Evolutionary conservation across 2,329 filamentous ascomycete genomes (phyloP).

Genomic region (Colletotrichum abscissum): DNA sequence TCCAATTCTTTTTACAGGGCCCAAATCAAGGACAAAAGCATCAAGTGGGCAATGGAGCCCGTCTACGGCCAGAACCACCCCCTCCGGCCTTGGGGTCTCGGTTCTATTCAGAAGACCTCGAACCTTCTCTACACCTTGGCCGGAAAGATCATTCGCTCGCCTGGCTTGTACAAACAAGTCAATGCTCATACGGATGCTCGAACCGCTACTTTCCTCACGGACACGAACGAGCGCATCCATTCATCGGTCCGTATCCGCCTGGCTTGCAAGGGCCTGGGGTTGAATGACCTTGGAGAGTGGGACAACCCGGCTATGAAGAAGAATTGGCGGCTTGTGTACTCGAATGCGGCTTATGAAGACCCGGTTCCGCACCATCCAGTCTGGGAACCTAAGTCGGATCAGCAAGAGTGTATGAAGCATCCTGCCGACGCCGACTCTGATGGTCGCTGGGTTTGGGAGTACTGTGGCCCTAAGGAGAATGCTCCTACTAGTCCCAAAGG

Average conservation of each 20-base stretch:
- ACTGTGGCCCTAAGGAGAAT: constrained; percentile 54
- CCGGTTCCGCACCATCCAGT: constrained; percentile 47
- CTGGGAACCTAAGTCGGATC: constrained; percentile 44
- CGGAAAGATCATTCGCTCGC: constrained; percentile 55
- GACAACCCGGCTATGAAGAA: constrained; percentile 54
- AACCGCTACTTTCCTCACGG: constrained; percentile 53
- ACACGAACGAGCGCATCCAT: constrained; percentile 68
- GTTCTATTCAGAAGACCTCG: constrained; percentile 52
- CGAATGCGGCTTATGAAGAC: constrained; percentile 45
- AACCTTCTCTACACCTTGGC: constrained; percentile 56
- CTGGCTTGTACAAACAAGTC: constrained; percentile 59
- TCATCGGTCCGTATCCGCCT: constrained; percentile 65
- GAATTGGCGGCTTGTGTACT: constrained; percentile 56
- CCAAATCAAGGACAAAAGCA: constrained; percentile 33
- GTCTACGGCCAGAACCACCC: constrained; percentile 61
- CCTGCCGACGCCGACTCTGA: constrained; percentile 39
- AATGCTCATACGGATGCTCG: constrained; percentile 52
- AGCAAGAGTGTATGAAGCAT: constrained; percentile 36
- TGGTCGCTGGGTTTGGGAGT: constrained; percentile 66
- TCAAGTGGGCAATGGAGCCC: constrained; percentile 57
- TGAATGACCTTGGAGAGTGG: constrained; percentile 62
- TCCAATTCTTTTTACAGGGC: constrained; percentile 41
- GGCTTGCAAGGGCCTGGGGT: constrained; percentile 59
- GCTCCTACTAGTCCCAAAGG: constrained; percentile 53
- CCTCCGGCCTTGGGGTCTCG: constrained; percentile 60